Base-by-base conservation (phyloP, 2,329 filamentous ascomycete genomes). In the Nothophoma quercina region DNA sequence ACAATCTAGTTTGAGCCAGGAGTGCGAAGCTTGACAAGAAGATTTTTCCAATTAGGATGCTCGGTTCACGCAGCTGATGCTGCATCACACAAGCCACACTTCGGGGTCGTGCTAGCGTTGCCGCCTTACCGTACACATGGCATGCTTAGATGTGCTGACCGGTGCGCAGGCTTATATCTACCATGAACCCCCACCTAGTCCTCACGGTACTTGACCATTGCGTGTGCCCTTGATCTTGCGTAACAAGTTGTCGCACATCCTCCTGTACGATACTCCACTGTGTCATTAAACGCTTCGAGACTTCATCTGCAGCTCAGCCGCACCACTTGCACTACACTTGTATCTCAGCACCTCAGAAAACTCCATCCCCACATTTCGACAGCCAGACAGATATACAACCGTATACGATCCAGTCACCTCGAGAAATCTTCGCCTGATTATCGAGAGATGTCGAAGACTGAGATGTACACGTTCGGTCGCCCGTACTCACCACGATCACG, bases 121-220 rank as follows among this genome's bases (percentile, higher is more conserved):
- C 58, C 58, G 55, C 48, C 51, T 50, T 60, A 53, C 60, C 55
- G 55, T 48, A 47, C 32, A 33, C 51, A 54, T 56, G 52, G 52
- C 47, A 57, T 48, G 51, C 36, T 53, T 41, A 34, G 13, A 21
- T 43, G 19, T 22, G 42, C 35, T 36, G 38, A 39, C 52, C 46
- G 39, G 21, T 30, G 38, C 34, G 44, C 29, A 35, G 21, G 15
- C 46, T 55, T 38, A 47, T 52, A 52, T 41, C 40, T 28, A 50
- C 19, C 35, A 29, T 34, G 36, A 41, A 45, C 23, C 32, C 40
- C 35, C 28, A 42, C n/a, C 18, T 25, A 16, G 50, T 43, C 34
- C 38, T 42, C 39, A 39, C 16, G 43, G 33, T 39, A 19, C 34
- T 29, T 23, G 32, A 29, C 8, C 43, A 15, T 53, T 25, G 50